Conservation (phyloP, 2,329 filamentous ascomycete genomes). For the Stagonosporopsis tanaceti region DNA sequence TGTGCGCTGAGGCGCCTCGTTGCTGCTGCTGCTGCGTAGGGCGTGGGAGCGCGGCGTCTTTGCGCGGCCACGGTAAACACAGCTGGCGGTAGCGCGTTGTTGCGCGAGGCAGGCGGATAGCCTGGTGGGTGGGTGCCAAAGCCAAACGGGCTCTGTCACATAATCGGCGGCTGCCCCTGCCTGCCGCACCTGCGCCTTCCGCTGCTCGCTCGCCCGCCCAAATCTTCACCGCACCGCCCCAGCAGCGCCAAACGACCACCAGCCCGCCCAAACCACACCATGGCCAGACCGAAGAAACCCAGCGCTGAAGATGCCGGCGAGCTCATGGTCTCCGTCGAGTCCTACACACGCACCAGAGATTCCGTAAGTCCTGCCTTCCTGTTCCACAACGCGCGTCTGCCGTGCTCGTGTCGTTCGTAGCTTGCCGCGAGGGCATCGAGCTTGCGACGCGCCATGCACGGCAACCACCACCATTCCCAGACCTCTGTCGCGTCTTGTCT, state of each 20-base stretch:
- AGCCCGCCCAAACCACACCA: constrained; percentile 20
- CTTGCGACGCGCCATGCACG: constrained; percentile 10
- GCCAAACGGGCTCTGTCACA: constrained; percentile 13
- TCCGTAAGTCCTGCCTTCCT: constrained; percentile 67
- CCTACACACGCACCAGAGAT: constrained; percentile 82
- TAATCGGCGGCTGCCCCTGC: constrained; percentile 8
- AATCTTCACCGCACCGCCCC: constrained; percentile 15
- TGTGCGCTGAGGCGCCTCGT: too few species aligned
- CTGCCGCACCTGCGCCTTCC: constrained; percentile 1
- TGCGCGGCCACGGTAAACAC: constrained; percentile 3
- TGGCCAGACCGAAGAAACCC: constrained; percentile 44
- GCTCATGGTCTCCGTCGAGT: constrained; percentile 68
- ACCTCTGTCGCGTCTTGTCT: constrained; percentile 8
- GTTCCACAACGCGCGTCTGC: constrained; percentile 13
- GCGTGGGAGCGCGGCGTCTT: too few species aligned
- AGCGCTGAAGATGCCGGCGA: constrained; percentile 45
- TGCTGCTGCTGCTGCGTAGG: too few species aligned
- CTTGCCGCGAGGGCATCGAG: neutral
- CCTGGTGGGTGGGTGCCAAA: neutral
- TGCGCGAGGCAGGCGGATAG: too few species aligned
- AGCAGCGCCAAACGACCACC: constrained; percentile 11
- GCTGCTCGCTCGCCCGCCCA: constrained; percentile 10
- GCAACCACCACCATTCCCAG: constrained; percentile 9
- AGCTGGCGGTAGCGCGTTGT: constrained; percentile 9
- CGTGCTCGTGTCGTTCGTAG: constrained; percentile 8